A percentile compares a stretch with the other conserved stretches of the same genome.
Evolutionary conservation across 2,329 filamentous ascomycete species (phyloP).

Genomic region (Cytospora leucostoma): DNA sequence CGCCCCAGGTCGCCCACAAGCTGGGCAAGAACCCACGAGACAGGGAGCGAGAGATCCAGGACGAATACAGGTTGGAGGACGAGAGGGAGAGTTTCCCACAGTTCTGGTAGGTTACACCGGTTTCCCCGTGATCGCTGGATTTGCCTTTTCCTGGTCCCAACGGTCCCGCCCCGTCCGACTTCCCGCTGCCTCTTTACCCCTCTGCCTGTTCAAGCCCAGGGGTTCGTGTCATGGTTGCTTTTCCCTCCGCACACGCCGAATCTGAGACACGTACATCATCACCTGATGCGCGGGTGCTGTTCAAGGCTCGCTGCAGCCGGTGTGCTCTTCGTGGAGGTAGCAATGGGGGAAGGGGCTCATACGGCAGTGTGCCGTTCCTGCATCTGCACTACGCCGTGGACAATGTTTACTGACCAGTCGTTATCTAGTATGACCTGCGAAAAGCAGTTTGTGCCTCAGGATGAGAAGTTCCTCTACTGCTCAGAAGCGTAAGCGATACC

Average conservation of each 20-base stretch:
- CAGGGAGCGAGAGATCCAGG: slow-evolving; percentile 52
- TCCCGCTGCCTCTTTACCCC: not conserved
- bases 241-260: slow-evolving; percentile 27
- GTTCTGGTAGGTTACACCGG: slow-evolving; percentile 56
- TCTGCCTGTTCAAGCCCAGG: not conserved
- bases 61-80: slow-evolving; percentile 50
- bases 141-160: slow-evolving; percentile 28
- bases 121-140: slow-evolving; percentile 6
- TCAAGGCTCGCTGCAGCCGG: not conserved
- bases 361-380: slow-evolving; percentile 36
- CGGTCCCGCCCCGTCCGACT: slow-evolving; percentile 2
- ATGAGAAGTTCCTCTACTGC: slow-evolving; percentile 62
- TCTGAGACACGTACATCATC: slow-evolving; percentile 36
- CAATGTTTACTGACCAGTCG: slow-evolving; percentile 34
- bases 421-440: slow-evolving; percentile 63
- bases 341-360: not conserved
- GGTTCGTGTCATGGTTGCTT: slow-evolving; percentile 11
- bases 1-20: slow-evolving; percentile 46
- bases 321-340: slow-evolving; percentile 4
- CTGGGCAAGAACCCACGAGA: slow-evolving; percentile 54
- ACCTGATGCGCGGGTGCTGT: slow-evolving; percentile 35
- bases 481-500: slow-evolving; percentile 57
- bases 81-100: slow-evolving; percentile 66
- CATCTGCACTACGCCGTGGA: slow-evolving; percentile 30
- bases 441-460: slow-evolving; percentile 63